Evolutionary conservation across 164 flowering plant genomes (phyloP).

Genomic region (Protea cynaroides): DNA sequence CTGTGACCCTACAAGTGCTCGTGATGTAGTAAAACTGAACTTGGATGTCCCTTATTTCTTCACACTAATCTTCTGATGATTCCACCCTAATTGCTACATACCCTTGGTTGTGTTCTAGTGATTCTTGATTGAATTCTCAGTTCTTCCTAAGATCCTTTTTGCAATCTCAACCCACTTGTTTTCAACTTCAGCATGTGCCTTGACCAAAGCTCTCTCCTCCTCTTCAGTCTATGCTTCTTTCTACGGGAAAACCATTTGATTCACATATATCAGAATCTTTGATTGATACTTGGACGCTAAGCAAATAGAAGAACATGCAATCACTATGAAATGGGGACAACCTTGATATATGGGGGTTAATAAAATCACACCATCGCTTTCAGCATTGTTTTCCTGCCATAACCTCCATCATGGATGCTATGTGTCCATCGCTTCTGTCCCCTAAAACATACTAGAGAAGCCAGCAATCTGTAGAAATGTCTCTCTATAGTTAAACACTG

Average conservation of each 20-base stretch:
- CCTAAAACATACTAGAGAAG: too few species aligned
- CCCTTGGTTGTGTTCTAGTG: conserved; percentile 14
- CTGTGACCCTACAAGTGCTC: not conserved
- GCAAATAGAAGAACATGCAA: too few species aligned
- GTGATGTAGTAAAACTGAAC: conserved; percentile 13
- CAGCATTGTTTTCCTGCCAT: too few species aligned
- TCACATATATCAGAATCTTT: too few species aligned
- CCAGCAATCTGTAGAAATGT: too few species aligned
- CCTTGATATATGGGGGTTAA: too few species aligned
- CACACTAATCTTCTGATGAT: not conserved
- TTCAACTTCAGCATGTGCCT: conserved; percentile 11
- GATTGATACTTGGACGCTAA: not conserved
- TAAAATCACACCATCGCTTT: too few species aligned
- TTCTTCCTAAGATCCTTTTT: conserved; percentile 9
- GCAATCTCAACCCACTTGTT: conserved; percentile 18
- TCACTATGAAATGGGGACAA: too few species aligned
- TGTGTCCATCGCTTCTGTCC: too few species aligned
- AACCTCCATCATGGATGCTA: too few species aligned
- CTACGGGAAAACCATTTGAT: conserved; percentile 2
- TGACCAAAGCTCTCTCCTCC: conserved; percentile 5
- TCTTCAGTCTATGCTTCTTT: conserved; percentile 13
- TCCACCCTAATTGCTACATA: conserved; percentile 2
- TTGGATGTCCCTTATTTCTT: not conserved
- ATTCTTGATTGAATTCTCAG: conserved; percentile 15
- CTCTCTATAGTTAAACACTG: too few species aligned